phyloP scores from a whole-genome alignment of 352 stramenopile genomes.

The Globisporangium uncinulatum region DNA sequence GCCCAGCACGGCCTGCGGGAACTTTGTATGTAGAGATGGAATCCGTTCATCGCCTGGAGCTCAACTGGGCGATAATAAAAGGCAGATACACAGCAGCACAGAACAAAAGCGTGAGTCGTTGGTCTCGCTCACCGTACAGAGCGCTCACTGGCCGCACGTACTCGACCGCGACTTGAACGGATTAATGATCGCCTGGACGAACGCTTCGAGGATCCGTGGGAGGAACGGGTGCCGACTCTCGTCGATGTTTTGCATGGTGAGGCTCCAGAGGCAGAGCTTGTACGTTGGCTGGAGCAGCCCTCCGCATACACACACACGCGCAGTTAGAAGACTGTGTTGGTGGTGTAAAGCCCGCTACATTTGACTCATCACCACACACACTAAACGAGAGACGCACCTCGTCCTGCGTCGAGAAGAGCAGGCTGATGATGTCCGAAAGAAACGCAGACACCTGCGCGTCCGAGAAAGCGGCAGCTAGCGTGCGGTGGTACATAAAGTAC shows the following conservation, averaged over 20 bases:
- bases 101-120: not conserved
- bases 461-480: conserved; percentile 29
- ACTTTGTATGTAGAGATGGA: conserved; percentile 49
- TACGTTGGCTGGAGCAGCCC: conserved; percentile 30
- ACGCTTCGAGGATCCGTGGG: conserved; percentile 42
- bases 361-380: too few relatives aligned
- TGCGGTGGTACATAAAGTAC: conserved; percentile 58
- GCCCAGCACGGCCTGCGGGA: conserved; percentile 27
- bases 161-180: conserved; percentile 62
- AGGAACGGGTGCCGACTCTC: conserved; percentile 37
- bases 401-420: conserved; percentile 49
- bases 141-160: conserved; percentile 18
- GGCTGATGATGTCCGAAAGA: conserved; percentile 39
- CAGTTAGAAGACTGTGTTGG: too few relatives aligned
- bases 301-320: too few relatives aligned
- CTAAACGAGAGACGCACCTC: conserved; percentile 16
- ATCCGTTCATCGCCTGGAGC: conserved; percentile 53
- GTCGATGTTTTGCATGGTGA: conserved; percentile 58
- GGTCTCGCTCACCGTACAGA: too few relatives aligned
- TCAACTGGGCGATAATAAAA: conserved; percentile 16
- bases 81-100: too few relatives aligned
- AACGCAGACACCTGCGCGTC: conserved; percentile 34
- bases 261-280: conserved; percentile 63
- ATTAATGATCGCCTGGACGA: conserved; percentile 67
- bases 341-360: not conserved